These are phyloP conservation scores for Leccinum rimulosum DNA, from an alignment of 768 basidiomycete genomes.

Conservation along the genomic window DNA sequence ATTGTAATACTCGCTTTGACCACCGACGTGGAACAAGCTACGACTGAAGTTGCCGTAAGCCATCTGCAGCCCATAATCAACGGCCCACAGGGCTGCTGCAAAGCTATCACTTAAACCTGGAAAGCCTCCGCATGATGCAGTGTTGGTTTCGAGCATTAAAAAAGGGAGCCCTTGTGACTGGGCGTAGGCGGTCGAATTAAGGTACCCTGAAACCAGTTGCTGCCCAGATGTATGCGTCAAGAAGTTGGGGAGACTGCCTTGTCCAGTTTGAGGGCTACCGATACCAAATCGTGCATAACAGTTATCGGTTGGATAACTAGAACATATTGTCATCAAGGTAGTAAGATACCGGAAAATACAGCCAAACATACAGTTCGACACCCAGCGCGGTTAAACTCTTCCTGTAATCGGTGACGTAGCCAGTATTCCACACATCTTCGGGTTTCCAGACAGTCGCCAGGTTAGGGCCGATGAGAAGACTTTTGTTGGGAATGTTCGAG, in stretches of 20 bases:
- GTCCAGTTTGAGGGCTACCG: conserved; percentile 41
- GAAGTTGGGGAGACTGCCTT: conserved; percentile 42
- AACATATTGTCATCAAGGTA: conserved; percentile 9
- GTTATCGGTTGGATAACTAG: conserved; percentile 61
- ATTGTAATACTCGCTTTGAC: conserved; percentile 65
- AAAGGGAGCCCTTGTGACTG: conserved; percentile 41
- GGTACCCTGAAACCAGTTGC: conserved; percentile 50
- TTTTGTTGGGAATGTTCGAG: conserved; percentile 36
- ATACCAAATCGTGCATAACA: conserved; percentile 51
- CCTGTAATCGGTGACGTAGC: conserved; percentile 45
- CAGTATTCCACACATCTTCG: conserved; percentile 51
- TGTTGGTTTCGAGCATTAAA: conserved; percentile 58
- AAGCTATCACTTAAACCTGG: conserved; percentile 57
- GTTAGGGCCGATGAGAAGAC: conserved; percentile 61
- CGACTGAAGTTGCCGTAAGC: conserved; percentile 46
- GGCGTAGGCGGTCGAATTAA: conserved; percentile 43
- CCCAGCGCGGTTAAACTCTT: conserved; percentile 42
- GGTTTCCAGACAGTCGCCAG: conserved; percentile 56
- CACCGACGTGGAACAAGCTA: conserved; percentile 53
- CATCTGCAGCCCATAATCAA: conserved; percentile 54
- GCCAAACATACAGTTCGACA: conserved; percentile 49
- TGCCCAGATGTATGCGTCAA: conserved; percentile 55
- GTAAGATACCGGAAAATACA: background rate
- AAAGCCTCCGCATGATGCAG: conserved; percentile 51
- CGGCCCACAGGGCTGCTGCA: conserved; percentile 49